Conservation (phyloP, 495 filamentous ascomycete species). For the Penicillium dipodomyicola region DNA sequence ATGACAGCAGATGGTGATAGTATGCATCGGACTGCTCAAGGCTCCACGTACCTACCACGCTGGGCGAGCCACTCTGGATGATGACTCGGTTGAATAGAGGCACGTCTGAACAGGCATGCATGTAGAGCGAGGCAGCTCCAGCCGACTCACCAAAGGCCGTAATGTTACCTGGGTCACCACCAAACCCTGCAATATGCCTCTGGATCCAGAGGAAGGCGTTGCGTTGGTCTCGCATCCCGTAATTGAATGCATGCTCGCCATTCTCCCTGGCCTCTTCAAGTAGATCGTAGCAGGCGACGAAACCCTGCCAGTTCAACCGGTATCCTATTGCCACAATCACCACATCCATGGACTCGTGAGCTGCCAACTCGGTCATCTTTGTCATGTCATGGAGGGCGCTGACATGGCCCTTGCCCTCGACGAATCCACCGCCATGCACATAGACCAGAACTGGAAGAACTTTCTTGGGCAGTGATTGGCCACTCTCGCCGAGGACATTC, state of each 20-base stretch:
- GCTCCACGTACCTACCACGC: not conserved
- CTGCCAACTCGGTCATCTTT: not conserved
- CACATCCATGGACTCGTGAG: not conserved
- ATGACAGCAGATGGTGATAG: not conserved
- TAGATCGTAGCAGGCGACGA: not conserved
- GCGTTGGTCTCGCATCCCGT: not conserved
- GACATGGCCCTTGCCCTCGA: not conserved
- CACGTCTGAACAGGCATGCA: not conserved
- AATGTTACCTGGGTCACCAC: not conserved
- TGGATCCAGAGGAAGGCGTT: not conserved
- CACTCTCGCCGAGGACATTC: not conserved
- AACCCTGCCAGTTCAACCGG: not conserved
- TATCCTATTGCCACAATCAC: not conserved
- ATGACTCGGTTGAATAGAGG: not conserved
- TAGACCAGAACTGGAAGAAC: not conserved
- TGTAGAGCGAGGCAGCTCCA: not conserved
- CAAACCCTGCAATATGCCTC: not conserved
- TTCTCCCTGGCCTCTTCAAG: not conserved
- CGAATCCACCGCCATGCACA: not conserved
- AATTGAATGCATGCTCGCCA: not conserved
- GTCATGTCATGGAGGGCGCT: not conserved
- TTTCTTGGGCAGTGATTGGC: not conserved
- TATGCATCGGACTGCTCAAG: not conserved
- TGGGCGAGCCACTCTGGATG: not conserved
- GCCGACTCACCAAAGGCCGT: not conserved